These are phyloP conservation scores for Xylogone sp. DNA, from an alignment of 2,329 filamentous ascomycete genomes.

Conservation along the genomic window DNA sequence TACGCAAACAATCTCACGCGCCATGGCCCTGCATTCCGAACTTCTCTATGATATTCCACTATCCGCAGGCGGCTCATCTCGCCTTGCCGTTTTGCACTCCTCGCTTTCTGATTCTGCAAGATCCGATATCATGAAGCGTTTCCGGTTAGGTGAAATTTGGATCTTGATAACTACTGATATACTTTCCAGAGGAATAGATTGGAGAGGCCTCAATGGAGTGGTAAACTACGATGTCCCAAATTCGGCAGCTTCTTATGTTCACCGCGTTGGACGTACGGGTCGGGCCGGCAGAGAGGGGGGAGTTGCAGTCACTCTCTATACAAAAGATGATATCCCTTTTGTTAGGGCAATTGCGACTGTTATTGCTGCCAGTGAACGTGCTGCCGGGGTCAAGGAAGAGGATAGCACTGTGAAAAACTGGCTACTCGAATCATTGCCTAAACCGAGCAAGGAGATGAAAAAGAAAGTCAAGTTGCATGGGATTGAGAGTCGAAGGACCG, in stretches of 20 bases:
- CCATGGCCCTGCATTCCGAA: conserved; percentile 82
- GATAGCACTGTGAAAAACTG: conserved; percentile 70
- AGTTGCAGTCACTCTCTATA: conserved; percentile 90
- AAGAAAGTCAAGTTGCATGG: conserved; percentile 79
- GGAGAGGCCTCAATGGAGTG: conserved; percentile 90
- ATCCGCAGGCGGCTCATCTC: conserved; percentile 76
- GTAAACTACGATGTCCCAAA: conserved; percentile 97
- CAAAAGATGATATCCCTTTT: conserved; percentile 86
- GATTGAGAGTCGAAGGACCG: conserved; percentile 63
- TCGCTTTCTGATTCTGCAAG: conserved; percentile 74
- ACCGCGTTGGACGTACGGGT: conserved; percentile 88
- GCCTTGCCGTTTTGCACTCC: conserved; percentile 88
- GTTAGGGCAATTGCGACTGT: conserved; percentile 93
- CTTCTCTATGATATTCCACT: conserved; percentile 91
- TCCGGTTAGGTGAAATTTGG: conserved; percentile 92
- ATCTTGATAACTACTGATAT: conserved; percentile 94
- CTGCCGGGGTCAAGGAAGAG: conserved; percentile 50
- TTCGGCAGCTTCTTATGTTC: conserved; percentile 86
- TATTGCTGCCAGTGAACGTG: conserved; percentile 76
- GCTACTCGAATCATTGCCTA: conserved; percentile 83
- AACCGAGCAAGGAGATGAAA: conserved; percentile 77
- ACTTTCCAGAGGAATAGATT: conserved; percentile 87
- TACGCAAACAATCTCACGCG: conserved; percentile 91
- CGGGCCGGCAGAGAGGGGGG: conserved; percentile 84
- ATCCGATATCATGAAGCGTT: conserved; percentile 79